These are phyloP conservation scores for Chrysosphaeria jannelii DNA, from an alignment of 2,329 filamentous ascomycete genomes.

Conservation along the genomic window DNA sequence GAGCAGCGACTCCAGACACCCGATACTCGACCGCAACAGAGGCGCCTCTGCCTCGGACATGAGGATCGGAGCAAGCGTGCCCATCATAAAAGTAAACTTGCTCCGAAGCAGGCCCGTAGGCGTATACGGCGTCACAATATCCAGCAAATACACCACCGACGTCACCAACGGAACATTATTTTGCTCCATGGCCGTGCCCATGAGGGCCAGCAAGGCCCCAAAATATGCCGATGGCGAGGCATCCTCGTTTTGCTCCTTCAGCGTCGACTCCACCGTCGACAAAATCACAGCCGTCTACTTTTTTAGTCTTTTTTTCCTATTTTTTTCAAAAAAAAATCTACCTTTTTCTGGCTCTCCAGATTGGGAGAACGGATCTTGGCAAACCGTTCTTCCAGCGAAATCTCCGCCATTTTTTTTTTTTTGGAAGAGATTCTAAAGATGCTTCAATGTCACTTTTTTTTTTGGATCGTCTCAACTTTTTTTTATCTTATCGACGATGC, in stretches of 20 bases:
- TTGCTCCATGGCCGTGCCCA: slow-evolving; percentile 42
- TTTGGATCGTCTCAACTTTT: too few relatives aligned
- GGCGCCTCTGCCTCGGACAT: slow-evolving; percentile 58
- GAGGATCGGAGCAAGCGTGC: slow-evolving; percentile 57
- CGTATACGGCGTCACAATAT: slow-evolving; percentile 62
- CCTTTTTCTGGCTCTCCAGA: slow-evolving; percentile 82
- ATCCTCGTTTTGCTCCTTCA: slow-evolving; percentile 62
- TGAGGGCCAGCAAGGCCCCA: slow-evolving; percentile 68
- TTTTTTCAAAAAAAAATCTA: slow-evolving; percentile 12
- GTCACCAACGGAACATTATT: slow-evolving; percentile 38
- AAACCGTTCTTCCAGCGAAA: slow-evolving; percentile 56
- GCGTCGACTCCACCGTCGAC: slow-evolving; percentile 70
- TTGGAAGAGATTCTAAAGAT: not conserved
- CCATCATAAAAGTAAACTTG: slow-evolving; percentile 84
- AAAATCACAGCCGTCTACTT: slow-evolving; percentile 64
- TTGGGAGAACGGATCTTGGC: slow-evolving; percentile 94
- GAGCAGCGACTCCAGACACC: slow-evolving; percentile 74
- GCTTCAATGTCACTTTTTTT: too few relatives aligned
- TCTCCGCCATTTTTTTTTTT: slow-evolving; percentile 14
- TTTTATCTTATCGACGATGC: slow-evolving; percentile 4
- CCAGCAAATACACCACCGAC: slow-evolving; percentile 82
- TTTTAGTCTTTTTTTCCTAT: not conserved
- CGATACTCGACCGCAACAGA: slow-evolving; percentile 62
- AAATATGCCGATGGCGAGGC: slow-evolving; percentile 79
- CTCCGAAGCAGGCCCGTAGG: slow-evolving; percentile 67